These are phyloP conservation scores for Fereydounia khargensis DNA, from an alignment of 1,284 basidiomycete species.

Conservation along the genomic window DNA sequence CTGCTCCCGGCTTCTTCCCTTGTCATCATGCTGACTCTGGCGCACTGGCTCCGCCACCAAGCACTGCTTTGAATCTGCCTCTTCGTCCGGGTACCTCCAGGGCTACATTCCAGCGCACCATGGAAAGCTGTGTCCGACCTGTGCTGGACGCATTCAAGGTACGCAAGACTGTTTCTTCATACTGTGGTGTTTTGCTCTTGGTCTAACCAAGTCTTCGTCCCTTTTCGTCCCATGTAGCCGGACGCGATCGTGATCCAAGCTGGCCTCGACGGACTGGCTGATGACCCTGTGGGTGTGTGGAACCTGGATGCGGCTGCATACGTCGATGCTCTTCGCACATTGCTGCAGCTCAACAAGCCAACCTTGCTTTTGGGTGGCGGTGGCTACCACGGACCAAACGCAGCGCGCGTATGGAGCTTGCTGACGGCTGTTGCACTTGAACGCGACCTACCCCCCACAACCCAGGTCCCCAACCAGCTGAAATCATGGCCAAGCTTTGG, in stretches of 20 bases:
- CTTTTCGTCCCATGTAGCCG: too few species aligned
- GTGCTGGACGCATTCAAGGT: constrained; percentile 67
- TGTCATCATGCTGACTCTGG: constrained; percentile 38
- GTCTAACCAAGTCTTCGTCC: too few species aligned
- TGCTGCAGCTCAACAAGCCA: constrained; percentile 22
- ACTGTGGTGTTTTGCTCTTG: too few species aligned
- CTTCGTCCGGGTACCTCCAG: constrained; percentile 15
- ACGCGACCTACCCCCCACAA: constrained; percentile 62
- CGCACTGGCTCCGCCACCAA: too few species aligned
- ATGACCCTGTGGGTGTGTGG: constrained; percentile 68
- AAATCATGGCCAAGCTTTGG: constrained; percentile 22
- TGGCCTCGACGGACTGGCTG: constrained; percentile 79
- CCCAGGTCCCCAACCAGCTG: background rate
- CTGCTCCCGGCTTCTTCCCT: constrained; percentile 80
- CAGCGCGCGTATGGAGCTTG: constrained; percentile 21
- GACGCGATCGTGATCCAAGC: constrained; percentile 80
- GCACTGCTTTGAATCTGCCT: constrained; percentile 23
- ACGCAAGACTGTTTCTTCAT: too few species aligned
- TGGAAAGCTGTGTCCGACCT: constrained; percentile 58
- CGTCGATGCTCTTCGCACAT: constrained; percentile 8
- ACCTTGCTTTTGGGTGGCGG: constrained; percentile 35
- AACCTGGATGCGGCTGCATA: constrained; percentile 68
- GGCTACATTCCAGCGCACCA: constrained; percentile 9
- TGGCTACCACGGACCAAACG: constrained; percentile 27
- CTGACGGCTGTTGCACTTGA: constrained; percentile 24